Base-by-base conservation (phyloP, 2,329 filamentous ascomycete species). In the Xylariaceae sp. region DNA sequence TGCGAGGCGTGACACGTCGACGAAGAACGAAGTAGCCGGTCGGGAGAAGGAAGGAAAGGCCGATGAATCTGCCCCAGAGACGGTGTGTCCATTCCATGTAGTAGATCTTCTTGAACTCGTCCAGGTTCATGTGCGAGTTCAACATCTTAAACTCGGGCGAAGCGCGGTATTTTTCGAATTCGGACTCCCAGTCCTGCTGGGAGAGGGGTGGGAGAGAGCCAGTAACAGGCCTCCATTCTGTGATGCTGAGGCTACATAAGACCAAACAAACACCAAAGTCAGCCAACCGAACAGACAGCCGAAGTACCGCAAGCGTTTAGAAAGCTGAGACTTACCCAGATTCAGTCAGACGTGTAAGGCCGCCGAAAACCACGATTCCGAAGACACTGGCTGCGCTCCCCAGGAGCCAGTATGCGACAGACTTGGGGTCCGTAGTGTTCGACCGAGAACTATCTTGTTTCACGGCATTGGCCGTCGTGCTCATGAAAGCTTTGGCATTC, bases 61-160 rank as follows among this genome's bases (percentile, higher is more conserved):
- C 92, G 41, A 98, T 86, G 53, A 94, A 73, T 49, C 92, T 83
- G 31, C 92, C 92, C 89, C 92, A 97, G 39, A 96, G 74, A 19
- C 92, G 80, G 64, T 98, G 92, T 30, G 83, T 81, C 92, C 92
- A 98, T 71, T 98, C 92, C 92, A 97, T 97, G 64, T 85, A 98
- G 74, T 97, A 98, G 51, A 98, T 98, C 61, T 92, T 84, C 66
- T 97, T 96, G 70, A 97, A 98, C 61, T 98, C 92, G 42, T 81
- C 76, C 40, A 98, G 72, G 21, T 77, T 83, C 92, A 98, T 98
- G 61, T 87, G 78, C 21, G 89, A 84, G 67, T 98, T 98, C 52
- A 98, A 74, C 46, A 88, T 76, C 58, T 85, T 80, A 68, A 90
- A 98, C 65, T 98, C 92, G 46, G 92, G 92, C 14, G 88, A 95